These are phyloP conservation scores for Trametes villosa DNA, from an alignment of 768 basidiomycete genomes.

Conservation along the genomic window DNA sequence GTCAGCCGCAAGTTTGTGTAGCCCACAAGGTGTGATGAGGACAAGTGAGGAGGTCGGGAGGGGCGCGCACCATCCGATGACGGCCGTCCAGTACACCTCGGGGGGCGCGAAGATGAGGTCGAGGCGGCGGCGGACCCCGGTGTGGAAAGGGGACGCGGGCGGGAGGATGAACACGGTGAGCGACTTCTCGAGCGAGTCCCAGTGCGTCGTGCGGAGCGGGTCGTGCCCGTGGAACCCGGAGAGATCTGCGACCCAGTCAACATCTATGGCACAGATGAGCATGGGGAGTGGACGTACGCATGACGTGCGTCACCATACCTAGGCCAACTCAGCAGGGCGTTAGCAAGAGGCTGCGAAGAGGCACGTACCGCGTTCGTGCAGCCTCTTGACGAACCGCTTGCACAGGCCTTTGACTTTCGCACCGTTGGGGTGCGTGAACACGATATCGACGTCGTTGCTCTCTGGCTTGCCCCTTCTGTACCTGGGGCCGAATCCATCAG, in stretches of 20 bases:
- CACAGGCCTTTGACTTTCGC: slow-evolving; percentile 65
- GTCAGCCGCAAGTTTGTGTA: not conserved
- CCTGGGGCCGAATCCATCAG: slow-evolving; percentile 40
- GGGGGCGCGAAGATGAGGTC: slow-evolving; percentile 84
- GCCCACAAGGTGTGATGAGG: too few relatives aligned
- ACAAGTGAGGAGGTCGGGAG: not conserved
- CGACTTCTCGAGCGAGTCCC: slow-evolving; percentile 85
- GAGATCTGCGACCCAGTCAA: slow-evolving; percentile 47
- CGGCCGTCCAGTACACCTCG: slow-evolving; percentile 84
- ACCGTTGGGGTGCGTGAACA: slow-evolving; percentile 74
- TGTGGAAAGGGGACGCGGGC: slow-evolving; percentile 32
- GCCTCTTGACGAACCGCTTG: slow-evolving; percentile 56
- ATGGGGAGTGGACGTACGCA: slow-evolving; percentile 59
- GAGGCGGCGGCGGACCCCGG: slow-evolving; percentile 64
- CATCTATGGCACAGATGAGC: not conserved
- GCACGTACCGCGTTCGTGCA: slow-evolving; percentile 59
- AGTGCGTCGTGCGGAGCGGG: slow-evolving; percentile 58
- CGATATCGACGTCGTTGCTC: slow-evolving; percentile 89
- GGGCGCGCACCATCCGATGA: slow-evolving; percentile 77
- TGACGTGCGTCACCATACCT: slow-evolving; percentile 83
- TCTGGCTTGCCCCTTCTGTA: slow-evolving; percentile 83
- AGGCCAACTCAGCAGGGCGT: not conserved
- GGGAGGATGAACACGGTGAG: slow-evolving; percentile 81
- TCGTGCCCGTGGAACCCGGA: slow-evolving; percentile 63
- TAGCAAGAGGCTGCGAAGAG: not conserved